A percentile compares a stretch with the other conserved stretches of the same genome.
These are phyloP conservation scores for Aristolochia contorta DNA, from an alignment of 164 flowering plant species.

Conservation along the genomic window DNA sequence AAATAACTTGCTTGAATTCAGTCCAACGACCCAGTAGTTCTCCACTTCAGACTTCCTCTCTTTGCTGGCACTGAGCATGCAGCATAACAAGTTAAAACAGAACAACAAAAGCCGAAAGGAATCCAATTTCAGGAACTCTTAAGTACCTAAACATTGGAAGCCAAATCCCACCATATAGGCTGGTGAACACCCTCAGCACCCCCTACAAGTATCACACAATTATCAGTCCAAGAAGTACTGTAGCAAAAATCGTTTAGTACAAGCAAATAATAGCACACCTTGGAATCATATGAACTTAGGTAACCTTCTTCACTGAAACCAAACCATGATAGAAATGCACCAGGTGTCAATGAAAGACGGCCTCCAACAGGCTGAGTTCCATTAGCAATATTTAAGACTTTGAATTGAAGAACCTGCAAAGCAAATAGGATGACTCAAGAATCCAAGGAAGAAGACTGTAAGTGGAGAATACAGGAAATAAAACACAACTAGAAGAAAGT, in stretches of 20 bases:
- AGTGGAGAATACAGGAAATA: neutral
- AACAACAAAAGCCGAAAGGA: neutral
- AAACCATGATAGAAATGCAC: conserved; percentile 76
- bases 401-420: conserved; percentile 75
- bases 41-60: conserved; percentile 51
- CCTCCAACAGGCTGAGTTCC: conserved; percentile 56
- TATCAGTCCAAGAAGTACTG: neutral
- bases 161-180: conserved; percentile 90
- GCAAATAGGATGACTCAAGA: conserved; percentile 1
- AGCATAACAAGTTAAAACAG: neutral
- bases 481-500: neutral
- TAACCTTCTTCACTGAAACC: conserved; percentile 96
- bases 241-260: neutral
- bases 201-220: conserved; percentile 36
- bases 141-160: conserved; percentile 85
- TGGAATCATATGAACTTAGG: conserved; percentile 85
- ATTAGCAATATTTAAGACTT: conserved; percentile 47
- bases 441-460: neutral
- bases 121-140: neutral
- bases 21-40: conserved; percentile 84
- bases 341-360: conserved; percentile 72
- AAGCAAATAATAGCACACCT: conserved; percentile 33
- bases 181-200: conserved; percentile 61
- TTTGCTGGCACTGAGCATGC: conserved; percentile 49
- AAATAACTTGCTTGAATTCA: conserved; percentile 64